Percentiles rank a stretch among this genome's conserved stretches.
Conservation (phyloP, 306 rosid species). For the Abrus precatorius region DNA sequence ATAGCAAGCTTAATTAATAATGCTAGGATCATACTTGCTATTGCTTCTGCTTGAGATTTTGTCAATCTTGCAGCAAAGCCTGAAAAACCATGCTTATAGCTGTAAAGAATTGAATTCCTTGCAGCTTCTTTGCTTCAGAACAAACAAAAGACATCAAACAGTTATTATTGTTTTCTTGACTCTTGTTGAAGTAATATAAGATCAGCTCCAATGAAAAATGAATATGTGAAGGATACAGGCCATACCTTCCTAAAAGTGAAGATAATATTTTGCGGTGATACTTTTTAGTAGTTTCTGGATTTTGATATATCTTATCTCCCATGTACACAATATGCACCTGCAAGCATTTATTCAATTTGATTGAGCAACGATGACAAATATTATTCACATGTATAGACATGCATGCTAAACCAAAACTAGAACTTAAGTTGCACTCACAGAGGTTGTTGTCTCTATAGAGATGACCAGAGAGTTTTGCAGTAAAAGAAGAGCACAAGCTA, state of each 20-base stretch:
- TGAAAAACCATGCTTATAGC: conserved; percentile 88
- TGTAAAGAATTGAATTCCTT: conserved; percentile 68
- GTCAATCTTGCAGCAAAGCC: conserved; percentile 88
- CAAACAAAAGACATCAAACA: conserved; percentile 35
- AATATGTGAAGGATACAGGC: conserved; percentile 17
- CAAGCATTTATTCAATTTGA: conserved; percentile 38
- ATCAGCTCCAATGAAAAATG: conserved; percentile 32
- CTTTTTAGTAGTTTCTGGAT: conserved; percentile 60
- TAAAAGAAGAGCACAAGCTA: conserved; percentile 56
- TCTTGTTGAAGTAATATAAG: conserved; percentile 19
- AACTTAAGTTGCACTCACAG: conserved; percentile 58
- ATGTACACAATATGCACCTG: conserved; percentile 82
- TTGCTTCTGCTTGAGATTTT: conserved; percentile 66
- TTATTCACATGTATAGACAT: conserved; percentile 26
- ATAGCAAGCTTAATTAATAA: conserved; percentile 3
- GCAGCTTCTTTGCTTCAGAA: conserved; percentile 82
- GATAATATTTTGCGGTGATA: conserved; percentile 66
- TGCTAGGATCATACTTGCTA: conserved; percentile 57
- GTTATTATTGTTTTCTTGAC: conserved; percentile 7
- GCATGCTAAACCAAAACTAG: conserved; percentile 25
- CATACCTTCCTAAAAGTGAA: conserved; percentile 76
- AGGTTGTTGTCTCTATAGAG: conserved; percentile 54
- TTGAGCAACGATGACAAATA: conserved; percentile 10
- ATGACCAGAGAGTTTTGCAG: conserved; percentile 54
- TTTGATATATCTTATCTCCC: conserved; percentile 65